phyloP scores from a whole-genome alignment of 371 early-diverging fungal genomes.

The Apophysomyces variabilis region DNA sequence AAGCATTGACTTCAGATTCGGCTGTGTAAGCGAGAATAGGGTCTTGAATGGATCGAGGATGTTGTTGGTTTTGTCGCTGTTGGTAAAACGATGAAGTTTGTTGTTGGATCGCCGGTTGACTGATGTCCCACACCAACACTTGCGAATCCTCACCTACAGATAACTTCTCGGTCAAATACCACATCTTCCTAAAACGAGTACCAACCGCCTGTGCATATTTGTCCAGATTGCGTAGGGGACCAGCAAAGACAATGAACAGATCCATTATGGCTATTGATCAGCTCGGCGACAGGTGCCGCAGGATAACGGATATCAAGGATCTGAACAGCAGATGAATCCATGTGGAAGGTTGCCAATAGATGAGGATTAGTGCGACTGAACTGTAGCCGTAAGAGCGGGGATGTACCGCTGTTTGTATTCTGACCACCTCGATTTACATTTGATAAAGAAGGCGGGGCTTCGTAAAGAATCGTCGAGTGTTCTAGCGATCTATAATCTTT shows the following conservation, averaged over 20 bases:
- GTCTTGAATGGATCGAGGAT: slow-evolving; percentile 54
- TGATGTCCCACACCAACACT: slow-evolving; percentile 84
- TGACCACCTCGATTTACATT: slow-evolving; percentile 9
- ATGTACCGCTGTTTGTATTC: slow-evolving; percentile 15
- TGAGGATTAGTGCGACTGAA: slow-evolving; percentile 91
- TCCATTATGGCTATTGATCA: slow-evolving; percentile 76
- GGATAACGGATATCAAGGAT: slow-evolving; percentile 93
- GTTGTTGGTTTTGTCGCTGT: slow-evolving; percentile 26
- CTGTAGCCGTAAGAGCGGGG: slow-evolving; percentile 23
- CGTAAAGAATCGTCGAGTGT: slow-evolving; percentile 95
- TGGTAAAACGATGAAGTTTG: slow-evolving; percentile 11
- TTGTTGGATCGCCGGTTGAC: slow-evolving; percentile 26
- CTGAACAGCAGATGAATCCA: slow-evolving; percentile 78
- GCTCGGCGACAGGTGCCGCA: slow-evolving; percentile 82
- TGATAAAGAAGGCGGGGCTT: slow-evolving; percentile 61
- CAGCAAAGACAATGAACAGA: slow-evolving; percentile 80
- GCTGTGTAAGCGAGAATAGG: slow-evolving; percentile 76
- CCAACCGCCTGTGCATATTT: slow-evolving; percentile 78
- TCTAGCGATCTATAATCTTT: slow-evolving; percentile 62
- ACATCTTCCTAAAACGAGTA: background rate
- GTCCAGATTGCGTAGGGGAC: slow-evolving; percentile 76
- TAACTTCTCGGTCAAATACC: background rate
- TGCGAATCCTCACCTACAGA: slow-evolving; percentile 74
- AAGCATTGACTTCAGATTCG: slow-evolving; percentile 70
- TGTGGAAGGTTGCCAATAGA: slow-evolving; percentile 89